Percentiles rank a stretch among this genome's conserved stretches.
phyloP scores from a whole-genome alignment of 1,284 basidiomycete genomes.

The Kalmanozyma brasiliensis region DNA sequence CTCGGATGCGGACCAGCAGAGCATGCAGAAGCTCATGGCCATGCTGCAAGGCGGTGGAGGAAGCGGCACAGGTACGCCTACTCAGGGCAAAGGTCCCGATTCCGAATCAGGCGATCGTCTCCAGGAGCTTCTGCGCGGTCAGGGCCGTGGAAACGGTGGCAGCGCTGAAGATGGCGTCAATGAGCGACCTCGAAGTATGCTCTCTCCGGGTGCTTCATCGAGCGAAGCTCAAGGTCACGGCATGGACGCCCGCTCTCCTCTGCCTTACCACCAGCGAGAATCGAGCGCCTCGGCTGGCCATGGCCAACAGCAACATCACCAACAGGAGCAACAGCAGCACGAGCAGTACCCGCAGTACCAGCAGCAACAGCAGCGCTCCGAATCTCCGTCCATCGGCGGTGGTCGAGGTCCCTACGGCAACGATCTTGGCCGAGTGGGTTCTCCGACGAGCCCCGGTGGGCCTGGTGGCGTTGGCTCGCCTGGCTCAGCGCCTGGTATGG shows the following conservation, averaged over 20 bases:
- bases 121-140: slow-evolving; percentile 27
- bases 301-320: slow-evolving; percentile 19
- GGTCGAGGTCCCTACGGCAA: slow-evolving; percentile 19
- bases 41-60: slow-evolving; percentile 55
- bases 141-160: slow-evolving; percentile 13
- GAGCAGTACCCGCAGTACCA: slow-evolving; percentile 20
- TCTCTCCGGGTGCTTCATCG: slow-evolving; percentile 27
- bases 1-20: slow-evolving; percentile 59
- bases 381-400: slow-evolving; percentile 29
- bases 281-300: slow-evolving; percentile 25
- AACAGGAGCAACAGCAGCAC: slow-evolving; percentile 27
- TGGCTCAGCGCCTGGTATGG: slow-evolving; percentile 22
- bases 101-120: slow-evolving; percentile 27
- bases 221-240: slow-evolving; percentile 18
- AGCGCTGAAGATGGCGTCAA: slow-evolving; percentile 19
- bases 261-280: slow-evolving; percentile 40
- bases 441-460: slow-evolving; percentile 21
- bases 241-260: slow-evolving; percentile 37
- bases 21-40: slow-evolving; percentile 68
- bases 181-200: slow-evolving; percentile 29
- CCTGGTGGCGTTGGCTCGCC: slow-evolving; percentile 29
- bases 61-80: slow-evolving; percentile 25
- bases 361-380: slow-evolving; percentile 32
- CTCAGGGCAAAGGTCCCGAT: slow-evolving; percentile 13
- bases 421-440: slow-evolving; percentile 20